phyloP scores from a whole-genome alignment of 352 stramenopile species.

The Pseudoperonospora humuli region DNA sequence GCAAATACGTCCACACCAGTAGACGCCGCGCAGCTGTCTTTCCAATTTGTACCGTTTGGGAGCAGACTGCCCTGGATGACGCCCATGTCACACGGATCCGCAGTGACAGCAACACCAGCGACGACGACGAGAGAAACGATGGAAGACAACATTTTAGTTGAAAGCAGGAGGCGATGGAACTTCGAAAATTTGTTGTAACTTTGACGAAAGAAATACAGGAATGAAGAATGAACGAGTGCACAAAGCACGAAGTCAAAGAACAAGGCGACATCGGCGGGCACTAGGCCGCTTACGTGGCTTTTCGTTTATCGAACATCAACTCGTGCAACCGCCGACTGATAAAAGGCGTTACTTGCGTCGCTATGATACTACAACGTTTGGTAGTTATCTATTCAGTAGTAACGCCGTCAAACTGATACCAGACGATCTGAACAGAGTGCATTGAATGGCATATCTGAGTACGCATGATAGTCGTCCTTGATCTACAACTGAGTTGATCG shows the following conservation, averaged over 20 bases:
- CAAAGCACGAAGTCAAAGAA: neutral
- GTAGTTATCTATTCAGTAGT: neutral
- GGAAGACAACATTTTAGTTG: constrained; percentile 21
- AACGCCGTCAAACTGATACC: neutral
- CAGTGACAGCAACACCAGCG: constrained; percentile 6
- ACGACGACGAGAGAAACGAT: constrained; percentile 12
- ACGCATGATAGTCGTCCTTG: neutral
- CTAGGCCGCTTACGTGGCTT: too few relatives aligned
- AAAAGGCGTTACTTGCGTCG: neutral
- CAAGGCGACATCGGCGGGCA: neutral
- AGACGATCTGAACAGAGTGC: neutral
- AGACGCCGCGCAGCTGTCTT: constrained; percentile 19
- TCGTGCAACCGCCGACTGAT: too few relatives aligned
- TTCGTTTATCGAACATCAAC: too few relatives aligned
- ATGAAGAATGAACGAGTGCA: constrained; percentile 6
- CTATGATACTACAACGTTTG: neutral
- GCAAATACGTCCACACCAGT: constrained; percentile 49
- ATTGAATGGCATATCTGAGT: neutral
- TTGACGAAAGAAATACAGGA: constrained; percentile 14
- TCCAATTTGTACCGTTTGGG: constrained; percentile 40
- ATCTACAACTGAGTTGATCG: neutral
- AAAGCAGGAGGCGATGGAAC: constrained; percentile 2
- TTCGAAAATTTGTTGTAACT: constrained; percentile 3
- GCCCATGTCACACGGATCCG: constrained; percentile 34
- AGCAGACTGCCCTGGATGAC: constrained; percentile 42